Percentiles rank a stretch among this genome's conserved stretches.
phyloP scores from a whole-genome alignment of 768 basidiomycete species.

The Hygrophorus pudorinus region DNA sequence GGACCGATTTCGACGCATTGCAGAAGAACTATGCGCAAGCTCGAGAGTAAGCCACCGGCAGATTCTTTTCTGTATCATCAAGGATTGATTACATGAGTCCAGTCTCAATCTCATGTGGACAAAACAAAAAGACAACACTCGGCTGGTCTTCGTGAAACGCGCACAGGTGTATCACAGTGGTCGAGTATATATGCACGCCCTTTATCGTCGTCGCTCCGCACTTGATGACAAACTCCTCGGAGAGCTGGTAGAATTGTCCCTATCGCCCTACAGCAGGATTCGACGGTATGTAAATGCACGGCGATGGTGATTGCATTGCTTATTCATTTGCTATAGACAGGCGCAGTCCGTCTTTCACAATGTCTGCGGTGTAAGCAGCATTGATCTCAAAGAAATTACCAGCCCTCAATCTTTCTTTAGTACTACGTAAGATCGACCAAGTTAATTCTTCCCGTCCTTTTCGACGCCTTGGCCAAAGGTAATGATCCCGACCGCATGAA shows the following conservation, averaged over 20 bases:
- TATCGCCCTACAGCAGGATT: conserved; percentile 73
- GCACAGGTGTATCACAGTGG: conserved; percentile 72
- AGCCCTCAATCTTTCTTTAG: conserved; percentile 21
- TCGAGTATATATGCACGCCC: conserved; percentile 65
- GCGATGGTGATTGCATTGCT: not conserved
- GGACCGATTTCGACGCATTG: conserved; percentile 47
- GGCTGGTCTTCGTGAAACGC: conserved; percentile 65
- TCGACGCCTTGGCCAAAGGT: conserved; percentile 56
- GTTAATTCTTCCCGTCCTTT: conserved; percentile 49
- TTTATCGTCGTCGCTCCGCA: conserved; percentile 63
- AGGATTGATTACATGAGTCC: not conserved
- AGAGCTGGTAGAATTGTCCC: conserved; percentile 63
- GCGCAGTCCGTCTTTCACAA: conserved; percentile 57
- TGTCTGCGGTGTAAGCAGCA: conserved; percentile 46
- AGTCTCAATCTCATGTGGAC: conserved; percentile 60
- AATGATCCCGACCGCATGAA: conserved; percentile 92
- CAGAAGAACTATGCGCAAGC: conserved; percentile 60
- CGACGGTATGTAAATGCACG: conserved; percentile 43
- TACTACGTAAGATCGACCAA: conserved; percentile 66
- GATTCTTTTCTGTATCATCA: not conserved
- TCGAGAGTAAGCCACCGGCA: conserved; percentile 38
- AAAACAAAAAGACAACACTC: conserved; percentile 66
- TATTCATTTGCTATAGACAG: conserved; percentile 33
- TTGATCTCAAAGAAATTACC: not conserved
- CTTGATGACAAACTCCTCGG: conserved; percentile 63